Percentiles rank a stretch among this genome's conserved stretches.
These are phyloP conservation scores for Boletus semigastroideus DNA, from an alignment of 1,284 basidiomycete genomes.

Conservation along the genomic window DNA sequence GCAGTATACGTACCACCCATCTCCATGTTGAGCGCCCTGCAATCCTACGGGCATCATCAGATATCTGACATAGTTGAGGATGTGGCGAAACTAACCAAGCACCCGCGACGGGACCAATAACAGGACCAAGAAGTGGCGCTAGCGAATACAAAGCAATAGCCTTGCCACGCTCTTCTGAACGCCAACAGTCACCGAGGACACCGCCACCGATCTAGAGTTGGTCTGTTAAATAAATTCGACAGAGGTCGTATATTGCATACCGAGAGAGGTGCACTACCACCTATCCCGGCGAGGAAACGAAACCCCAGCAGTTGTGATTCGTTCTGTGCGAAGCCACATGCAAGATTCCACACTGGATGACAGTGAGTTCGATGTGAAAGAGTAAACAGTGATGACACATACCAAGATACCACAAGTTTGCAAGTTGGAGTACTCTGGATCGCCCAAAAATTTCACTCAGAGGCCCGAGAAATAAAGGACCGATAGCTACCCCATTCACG, in stretches of 20 bases:
- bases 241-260: slow-evolving; percentile 35
- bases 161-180: slow-evolving; percentile 64
- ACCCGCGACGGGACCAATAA: slow-evolving; percentile 62
- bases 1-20: slow-evolving; percentile 52
- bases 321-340: slow-evolving; percentile 63
- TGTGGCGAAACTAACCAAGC: slow-evolving; percentile 43
- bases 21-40: slow-evolving; percentile 60
- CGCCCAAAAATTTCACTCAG: slow-evolving; percentile 55
- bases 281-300: slow-evolving; percentile 62
- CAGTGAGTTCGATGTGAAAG: not conserved
- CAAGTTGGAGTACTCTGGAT: slow-evolving; percentile 45
- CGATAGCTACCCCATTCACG: slow-evolving; percentile 38
- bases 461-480: slow-evolving; percentile 55
- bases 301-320: slow-evolving; percentile 60
- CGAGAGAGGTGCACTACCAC: slow-evolving; percentile 62
- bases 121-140: slow-evolving; percentile 55
- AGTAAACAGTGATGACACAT: slow-evolving; percentile 20
- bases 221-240: not conserved
- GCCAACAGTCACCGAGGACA: slow-evolving; percentile 69
- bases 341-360: slow-evolving; percentile 59
- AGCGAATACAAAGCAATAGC: slow-evolving; percentile 71
- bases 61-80: not conserved
- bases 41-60: slow-evolving; percentile 40
- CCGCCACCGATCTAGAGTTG: slow-evolving; percentile 58
- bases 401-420: slow-evolving; percentile 63